Base-by-base conservation (phyloP, 257 asterid species). In the Lycium barbarum region DNA sequence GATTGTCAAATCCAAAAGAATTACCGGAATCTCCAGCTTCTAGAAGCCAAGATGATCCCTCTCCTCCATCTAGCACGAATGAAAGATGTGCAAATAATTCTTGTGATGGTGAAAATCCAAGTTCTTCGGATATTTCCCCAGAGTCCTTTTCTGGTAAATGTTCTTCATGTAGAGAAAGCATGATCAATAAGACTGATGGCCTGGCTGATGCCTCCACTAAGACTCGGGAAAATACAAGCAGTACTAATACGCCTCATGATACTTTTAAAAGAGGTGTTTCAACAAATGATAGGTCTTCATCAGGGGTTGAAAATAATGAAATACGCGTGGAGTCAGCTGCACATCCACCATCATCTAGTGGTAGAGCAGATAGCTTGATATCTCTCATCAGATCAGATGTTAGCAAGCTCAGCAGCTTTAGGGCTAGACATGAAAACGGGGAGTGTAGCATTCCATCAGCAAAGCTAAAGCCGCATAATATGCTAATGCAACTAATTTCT, bases 191-290 rank as follows among this genome's bases (percentile, higher is more conserved):
- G 83, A 91, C 83, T 35, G 93, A 90, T 38, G 92, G 97, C 22
- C 92, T 89, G 35, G 92, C 98, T 72, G 97, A 95, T 91, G 98
- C 97, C 80, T 91, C 98, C 45, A 92, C 96, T 67, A 98, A 97
- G 88, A 95, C 96, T 1, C 97, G 95, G 45, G 97, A 92, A 81
- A 91, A 86, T 53, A 51, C 88, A 57, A 84, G 81, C 86, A 85
- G 80, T 70, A 85, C 76, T 68, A 35, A 83, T 57, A 83, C 58
- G 85, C 84, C 90, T 82, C 92, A 83, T 51, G 92, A 90, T 74
- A 89, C 93, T 63, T 92, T 94, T 85, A 87, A 87, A 38, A 83
- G 92, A 86, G 98, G 96, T 18, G 92, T 94, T 79, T 91, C 95
- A 17, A 92, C 93, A 6, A 95, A 94, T 70, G 97, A 94, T 36